Base-by-base conservation (phyloP, 164 flowering plant genomes). In the Sedum album region DNA sequence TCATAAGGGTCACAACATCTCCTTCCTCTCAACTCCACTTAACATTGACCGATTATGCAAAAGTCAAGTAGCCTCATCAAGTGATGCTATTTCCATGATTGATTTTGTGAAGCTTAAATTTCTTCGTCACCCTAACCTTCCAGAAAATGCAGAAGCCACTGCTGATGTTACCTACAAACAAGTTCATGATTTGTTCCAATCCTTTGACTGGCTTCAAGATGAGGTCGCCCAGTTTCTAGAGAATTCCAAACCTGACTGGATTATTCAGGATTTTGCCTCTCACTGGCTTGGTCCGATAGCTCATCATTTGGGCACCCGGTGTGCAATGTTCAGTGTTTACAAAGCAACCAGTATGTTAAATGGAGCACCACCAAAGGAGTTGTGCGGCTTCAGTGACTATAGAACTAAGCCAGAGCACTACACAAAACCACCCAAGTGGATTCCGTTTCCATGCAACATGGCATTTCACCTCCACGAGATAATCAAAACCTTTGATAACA, bases 71-170 rank as follows among this genome's bases (percentile, higher is more conserved):
- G 17, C 73, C 75, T 18, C 80, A 72, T 0, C 41, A 67, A 4
- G 36, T 72, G 66, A 74, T 73, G 23, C 53, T 65, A 13, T 3
- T 64, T n/a, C 75, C 9, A 38, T 5, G 5, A 71, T 82, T 0
- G 33, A 55, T 38, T 70, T 81, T 9, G 79, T 85, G 9, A 66
- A 61, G 2, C 63, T 83, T 26, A 66, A 82, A 0, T 49, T 85
- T 17, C 86, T 80, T 26, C 73, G 3, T 1, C 69, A 57, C 48
- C 63, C 68, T 0, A 68, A 67, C 35, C 74, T 83, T 2, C 86
- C 85, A 0, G 48, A 61, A 15, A 48, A 68, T 8, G 88, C 83
- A 23, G 83, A 84, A 80, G 72, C 86, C 72, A 81, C 82, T 51
- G 20, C 41, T 15, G 88, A 85, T 70, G 1, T 85, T 0, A 77